Percentiles rank a stretch among this genome's conserved stretches.
These are phyloP conservation scores for Melanomma pulvis-pyrius DNA, from an alignment of 495 filamentous ascomycete species.

Conservation along the genomic window DNA sequence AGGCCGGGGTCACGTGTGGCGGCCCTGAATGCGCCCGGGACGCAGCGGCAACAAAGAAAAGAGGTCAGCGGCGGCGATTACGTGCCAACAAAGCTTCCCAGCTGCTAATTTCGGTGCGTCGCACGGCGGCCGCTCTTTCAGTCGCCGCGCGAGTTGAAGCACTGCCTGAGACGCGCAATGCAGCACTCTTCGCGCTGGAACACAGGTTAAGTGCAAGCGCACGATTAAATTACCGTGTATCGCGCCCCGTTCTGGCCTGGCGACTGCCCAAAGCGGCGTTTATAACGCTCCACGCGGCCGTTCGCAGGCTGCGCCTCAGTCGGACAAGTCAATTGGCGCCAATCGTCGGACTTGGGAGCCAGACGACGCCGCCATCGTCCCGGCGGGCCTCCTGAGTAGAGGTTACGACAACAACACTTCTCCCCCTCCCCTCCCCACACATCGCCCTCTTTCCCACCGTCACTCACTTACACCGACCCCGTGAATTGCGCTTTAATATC, in stretches of 20 bases:
- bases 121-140: not conserved
- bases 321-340: not conserved
- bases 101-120: not conserved
- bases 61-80: not conserved
- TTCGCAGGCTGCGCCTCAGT: conserved; percentile 1
- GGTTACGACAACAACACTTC: conserved; percentile 11
- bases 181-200: not conserved
- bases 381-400: conserved; percentile 6
- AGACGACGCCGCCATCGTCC: not conserved
- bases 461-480: conserved; percentile 11
- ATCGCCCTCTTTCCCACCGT: not conserved
- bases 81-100: not conserved
- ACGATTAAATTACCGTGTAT: not conserved
- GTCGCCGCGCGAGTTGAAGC: not conserved
- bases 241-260: not conserved
- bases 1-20: too few relatives aligned
- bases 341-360: not conserved
- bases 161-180: not conserved
- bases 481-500: not conserved
- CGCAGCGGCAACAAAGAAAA: not conserved
- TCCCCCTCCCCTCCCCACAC: not conserved
- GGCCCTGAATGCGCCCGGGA: not conserved
- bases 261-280: not conserved
- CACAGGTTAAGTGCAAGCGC: not conserved
- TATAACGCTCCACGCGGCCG: not conserved